Evolutionary conservation across 441 rosid species (phyloP), one percentile per base, ranked within the genome.

Genomic region (Dalechampia spathulata): DNA sequence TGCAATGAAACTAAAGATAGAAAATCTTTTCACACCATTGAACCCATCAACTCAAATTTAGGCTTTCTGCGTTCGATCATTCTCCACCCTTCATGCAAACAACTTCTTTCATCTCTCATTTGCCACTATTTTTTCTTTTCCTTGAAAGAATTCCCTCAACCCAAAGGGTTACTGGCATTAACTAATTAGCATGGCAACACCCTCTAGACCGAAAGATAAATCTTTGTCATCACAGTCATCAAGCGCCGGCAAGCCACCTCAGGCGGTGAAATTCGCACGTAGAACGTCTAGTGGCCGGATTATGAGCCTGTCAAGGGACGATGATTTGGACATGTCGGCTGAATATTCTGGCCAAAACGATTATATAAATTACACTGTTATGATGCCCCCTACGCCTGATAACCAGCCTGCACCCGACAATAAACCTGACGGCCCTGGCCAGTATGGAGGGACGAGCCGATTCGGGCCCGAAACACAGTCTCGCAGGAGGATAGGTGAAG

Each of bases 321-420:
- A 88, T 14, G 93, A 88, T 46, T 37, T 88, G 49, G 95, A 87
- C 64, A 53, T 80, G 75, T 63, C 88, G 0, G 81, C 86, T 2
- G 96, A 90, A 28, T 71, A 65, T 49, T 72, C 83, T 9, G 70
- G 78, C 32, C 97, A 77, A 53, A 85, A 73, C 50, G 96, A 85
- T 61, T 85, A 87, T 63, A 82, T 82, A 20, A 82, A 88, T 34
- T 91, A 91, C 83, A 91, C 96, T 0, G 93, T 91, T 34, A 73
- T 86, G 62, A 72, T 91, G 93, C 98, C 96, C 4, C 92, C 98
- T 0, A 91, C 96, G 0, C 98, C 98, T 0, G 95, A 91, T 59
- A 91, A 91, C 77, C 96, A 88, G 52, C 97, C 97, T 7, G 76
- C 60, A 9, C 58, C 77, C 0, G 80, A 76, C 6, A 67, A 83